Evolutionary conservation across 2,329 filamentous ascomycete species (phyloP), one percentile per base, ranked within the genome.

Genomic region (Trichoderma sp.): DNA sequence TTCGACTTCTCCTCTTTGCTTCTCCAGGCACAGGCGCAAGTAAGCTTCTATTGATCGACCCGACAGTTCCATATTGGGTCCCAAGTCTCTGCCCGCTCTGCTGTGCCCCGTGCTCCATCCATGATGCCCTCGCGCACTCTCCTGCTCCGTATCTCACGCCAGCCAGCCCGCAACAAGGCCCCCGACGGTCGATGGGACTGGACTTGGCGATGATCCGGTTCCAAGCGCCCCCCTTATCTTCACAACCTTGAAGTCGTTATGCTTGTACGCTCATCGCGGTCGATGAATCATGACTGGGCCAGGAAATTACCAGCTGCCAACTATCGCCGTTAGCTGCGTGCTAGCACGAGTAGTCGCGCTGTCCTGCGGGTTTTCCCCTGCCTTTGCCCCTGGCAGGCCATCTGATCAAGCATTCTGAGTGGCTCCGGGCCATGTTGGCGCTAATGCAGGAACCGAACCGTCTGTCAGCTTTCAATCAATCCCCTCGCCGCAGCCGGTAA

Each of bases 391-490:
- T 44, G 58, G 43, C 52, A 30, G 21, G 58, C n/a, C 59, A 65
- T 54, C 63, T n/a, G 57, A 60, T 60, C 63, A 65, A 50, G 56
- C 56, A 45, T 65, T 65, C 54, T 65, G 43, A 65, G 63, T 65
- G 63, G 63, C 39, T 50, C 63, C 43, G 39, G 55, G 39, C 43
- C 26, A 30, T 48, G 24, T 28, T 59, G 56, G 51, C 69, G 64
- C 69, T 70, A 69, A 70, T 69, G 69, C 69, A 70, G 69, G 69
- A 70, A 70, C 69, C 55, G 57, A 57, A 63, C 21, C 63, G 30
- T 45, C 57, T 44, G 50, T 63, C 62, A 43, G 52, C 44, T 56
- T 41, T 50, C n/a, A 47, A 30, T 9, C 7, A 24, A 24, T n/a
- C 41, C 54, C 45, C 21, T 21, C 44, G 59, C 26, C 26, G 34